Evolutionary conservation across 2,329 filamentous ascomycete genomes (phyloP), one percentile per base, ranked within the genome.

Genomic region (Trichocomaceae sp.): DNA sequence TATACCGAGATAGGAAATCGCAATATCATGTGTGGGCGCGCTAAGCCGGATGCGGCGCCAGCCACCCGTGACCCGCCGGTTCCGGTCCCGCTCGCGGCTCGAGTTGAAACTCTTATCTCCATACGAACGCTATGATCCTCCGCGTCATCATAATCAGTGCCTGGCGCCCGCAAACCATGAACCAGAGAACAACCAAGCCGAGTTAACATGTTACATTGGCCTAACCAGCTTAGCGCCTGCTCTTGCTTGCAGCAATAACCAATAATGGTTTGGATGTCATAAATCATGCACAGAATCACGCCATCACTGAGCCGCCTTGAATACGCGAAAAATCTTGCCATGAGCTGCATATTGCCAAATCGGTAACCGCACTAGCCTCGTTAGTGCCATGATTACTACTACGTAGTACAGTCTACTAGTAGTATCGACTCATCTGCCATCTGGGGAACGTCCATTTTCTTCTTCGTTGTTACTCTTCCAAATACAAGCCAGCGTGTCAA

Each of bases 181-280:
- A 20, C 15, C 19, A 22, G 20, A 6, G 8, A 3, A 17, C n/a
- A 19, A 41, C 6, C n/a, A 17, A 46, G 23, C 9, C n/a, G n/a
- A n/a, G n/a, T n/a, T n/a, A n/a, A n/a, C n/a, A 46, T 26, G 50
- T 52, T 52, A 52, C 50, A 52, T 47, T 20, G 50, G 9, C 33
- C 50, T 52, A 52, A 37, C 50, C n/a, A 13, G 39, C 50, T 44
- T 35, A 15, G 19, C 29, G 8, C 19, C 3, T 8, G 1, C 35
- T 33, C 19, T 17, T 29, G 26, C 7, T 29, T 10, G 26, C 26
- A 10, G 26, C 5, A 29, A n/a, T n/a, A n/a, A n/a, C n/a, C n/a
- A n/a, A n/a, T n/a, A n/a, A 5, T 10, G 26, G 10, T 10, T 29
- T 29, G 26, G 7, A 51, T 51, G 47, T 41, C 53, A 26, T 37